Base-by-base conservation (phyloP, 768 basidiomycete species). In the Russula sp. region DNA sequence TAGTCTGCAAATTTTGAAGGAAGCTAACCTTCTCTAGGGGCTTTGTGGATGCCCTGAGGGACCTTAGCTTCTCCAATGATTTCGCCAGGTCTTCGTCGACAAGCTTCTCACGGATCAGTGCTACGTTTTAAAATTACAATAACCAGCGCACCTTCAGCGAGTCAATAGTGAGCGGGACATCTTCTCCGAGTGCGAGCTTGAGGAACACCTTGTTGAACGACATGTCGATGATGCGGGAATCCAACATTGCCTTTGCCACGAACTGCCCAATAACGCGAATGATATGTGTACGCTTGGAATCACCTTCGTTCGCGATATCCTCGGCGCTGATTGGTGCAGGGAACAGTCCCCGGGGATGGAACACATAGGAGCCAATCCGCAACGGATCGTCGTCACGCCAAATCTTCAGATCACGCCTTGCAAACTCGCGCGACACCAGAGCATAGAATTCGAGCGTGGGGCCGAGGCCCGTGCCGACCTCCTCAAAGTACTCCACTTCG, bases 371-470 rank as follows among this genome's bases (percentile, higher is more conserved):
- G 4, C 86, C 84, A 31, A 81, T 72, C 40, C 81, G 79, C 57
- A 80, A 75, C 65, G 75, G 70, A 64, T 97, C 94, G 2, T 86
- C 85, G 70, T 94, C 92, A 62, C 94, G 82, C 97, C 97, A 98
- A 35, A 98, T 81, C 75, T 90, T 89, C 68, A 98, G 77, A 63
- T 91, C 86, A 69, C 88, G 84, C 58, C 91, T 79, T 0, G 94
- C 94, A 73, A 98, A 98, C 74, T 98, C 97, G 70, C 87, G 90
- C 48, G 92, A 96, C 8, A 94, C 97, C 55, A 98, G 76, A n/a
- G 95, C 91, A 74, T 98, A 99, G 76, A 99, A 99, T 76, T 99
- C 97, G 27, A 98, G 80, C 31, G 97, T 98, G 7, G 97, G 97
- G 3, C 97, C 97, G 11, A 99, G 78, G 20, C 97, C 97, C 8